Evolutionary conservation across 805 yeast genomes (phyloP).

Genomic region (Candida chilensis): DNA sequence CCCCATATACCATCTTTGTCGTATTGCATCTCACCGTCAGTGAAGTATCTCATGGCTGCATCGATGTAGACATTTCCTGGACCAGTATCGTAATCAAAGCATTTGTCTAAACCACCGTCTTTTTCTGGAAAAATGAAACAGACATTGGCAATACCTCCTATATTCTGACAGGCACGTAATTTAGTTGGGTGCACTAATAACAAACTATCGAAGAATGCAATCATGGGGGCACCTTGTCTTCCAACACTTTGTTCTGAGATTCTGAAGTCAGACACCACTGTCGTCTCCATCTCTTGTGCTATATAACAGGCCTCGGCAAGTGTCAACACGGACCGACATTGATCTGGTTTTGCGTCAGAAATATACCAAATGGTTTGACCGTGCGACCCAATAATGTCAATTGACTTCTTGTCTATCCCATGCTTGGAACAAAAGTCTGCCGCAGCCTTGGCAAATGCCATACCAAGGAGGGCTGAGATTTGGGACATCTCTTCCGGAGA

Average conservation of each 20-base stretch:
- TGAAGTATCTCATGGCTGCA: slow-evolving; percentile 13
- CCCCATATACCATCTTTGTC: slow-evolving; percentile 14
- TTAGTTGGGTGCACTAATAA: slow-evolving; percentile 10
- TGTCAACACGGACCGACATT: slow-evolving; percentile 9
- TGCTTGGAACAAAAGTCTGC: slow-evolving; percentile 4
- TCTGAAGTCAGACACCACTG: slow-evolving; percentile 13
- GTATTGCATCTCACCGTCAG: slow-evolving; percentile 9
- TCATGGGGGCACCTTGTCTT: slow-evolving; percentile 15
- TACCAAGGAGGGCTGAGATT: slow-evolving; percentile 5
- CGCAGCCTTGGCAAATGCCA: slow-evolving; percentile 6
- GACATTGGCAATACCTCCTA: slow-evolving; percentile 15
- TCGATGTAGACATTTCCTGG: slow-evolving; percentile 16
- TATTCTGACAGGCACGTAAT: slow-evolving; percentile 11
- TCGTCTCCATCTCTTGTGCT: slow-evolving; percentile 6
- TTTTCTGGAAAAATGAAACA: slow-evolving; percentile 10
- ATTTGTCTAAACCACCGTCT: slow-evolving; percentile 11
- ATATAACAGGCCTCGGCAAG: slow-evolving; percentile 12
- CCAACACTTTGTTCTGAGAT: slow-evolving; percentile 13
- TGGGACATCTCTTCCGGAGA: slow-evolving; percentile 7
- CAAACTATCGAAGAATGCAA: slow-evolving; percentile 13
- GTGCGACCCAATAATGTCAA: slow-evolving; percentile 13
- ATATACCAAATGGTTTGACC: slow-evolving; percentile 16
- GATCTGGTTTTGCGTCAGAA: slow-evolving; percentile 5
- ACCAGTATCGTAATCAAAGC: slow-evolving; percentile 13
- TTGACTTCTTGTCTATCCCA: slow-evolving; percentile 2